Conservation (phyloP, 352 stramenopile species). For the Pythium coloratum region DNA sequence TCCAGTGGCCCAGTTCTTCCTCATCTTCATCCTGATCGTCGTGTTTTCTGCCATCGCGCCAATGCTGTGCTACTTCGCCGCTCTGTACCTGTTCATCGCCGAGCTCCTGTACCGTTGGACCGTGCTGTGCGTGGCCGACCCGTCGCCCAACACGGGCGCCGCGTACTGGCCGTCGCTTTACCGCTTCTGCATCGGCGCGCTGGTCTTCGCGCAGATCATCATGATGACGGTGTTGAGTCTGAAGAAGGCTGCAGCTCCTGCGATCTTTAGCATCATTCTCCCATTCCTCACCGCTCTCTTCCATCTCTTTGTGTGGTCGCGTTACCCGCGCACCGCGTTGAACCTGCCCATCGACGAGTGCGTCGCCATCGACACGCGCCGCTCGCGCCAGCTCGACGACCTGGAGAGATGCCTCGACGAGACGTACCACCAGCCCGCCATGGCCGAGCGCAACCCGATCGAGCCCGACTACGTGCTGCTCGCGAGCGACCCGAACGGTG, state of each 20-base stretch:
- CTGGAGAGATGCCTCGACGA: constrained; percentile 61
- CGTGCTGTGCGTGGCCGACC: constrained; percentile 70
- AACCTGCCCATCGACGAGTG: constrained; percentile 80
- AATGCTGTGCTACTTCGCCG: constrained; percentile 79
- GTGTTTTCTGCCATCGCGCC: constrained; percentile 75
- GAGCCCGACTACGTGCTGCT: constrained; percentile 78
- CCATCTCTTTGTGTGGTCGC: constrained; percentile 66
- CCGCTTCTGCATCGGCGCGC: constrained; percentile 72
- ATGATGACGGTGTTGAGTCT: constrained; percentile 72
- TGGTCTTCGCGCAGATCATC: constrained; percentile 80
- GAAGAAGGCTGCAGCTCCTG: constrained; percentile 65
- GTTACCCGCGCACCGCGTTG: constrained; percentile 64
- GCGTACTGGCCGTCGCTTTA: constrained; percentile 82
- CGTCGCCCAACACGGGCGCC: constrained; percentile 63
- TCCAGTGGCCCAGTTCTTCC: constrained; percentile 63
- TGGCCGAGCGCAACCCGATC: constrained; percentile 61
- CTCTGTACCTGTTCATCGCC: constrained; percentile 66
- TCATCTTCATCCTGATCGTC: constrained; percentile 75
- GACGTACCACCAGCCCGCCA: constrained; percentile 66
- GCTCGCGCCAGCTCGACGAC: constrained; percentile 50
- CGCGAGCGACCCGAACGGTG: constrained; percentile 57
- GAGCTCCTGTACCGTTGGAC: constrained; percentile 78
- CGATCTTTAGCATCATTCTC: constrained; percentile 60
- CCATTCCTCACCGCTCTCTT: constrained; percentile 67
- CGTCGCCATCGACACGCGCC: constrained; percentile 65